Evolutionary conservation across 306 rosid genomes (phyloP).

Genomic region (Vachellia collinsii): DNA sequence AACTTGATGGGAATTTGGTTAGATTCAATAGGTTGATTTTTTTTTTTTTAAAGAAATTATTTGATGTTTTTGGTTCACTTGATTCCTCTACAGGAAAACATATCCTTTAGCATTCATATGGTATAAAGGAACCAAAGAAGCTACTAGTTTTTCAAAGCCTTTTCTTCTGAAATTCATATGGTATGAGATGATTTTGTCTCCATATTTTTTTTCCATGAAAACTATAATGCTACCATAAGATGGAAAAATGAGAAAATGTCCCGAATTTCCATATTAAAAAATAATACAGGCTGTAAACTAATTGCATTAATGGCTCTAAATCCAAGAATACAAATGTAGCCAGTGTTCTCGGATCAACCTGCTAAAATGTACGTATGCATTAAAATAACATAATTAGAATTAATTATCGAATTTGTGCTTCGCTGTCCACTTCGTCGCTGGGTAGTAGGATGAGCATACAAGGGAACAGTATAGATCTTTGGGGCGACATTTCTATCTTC

Average conservation of each 20-base stretch:
- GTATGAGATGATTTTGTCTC: background rate
- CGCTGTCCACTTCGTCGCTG: conserved; percentile 41
- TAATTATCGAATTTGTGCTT: conserved; percentile 40
- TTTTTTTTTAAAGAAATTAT: background rate
- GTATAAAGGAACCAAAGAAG: background rate
- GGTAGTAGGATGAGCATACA: conserved; percentile 38
- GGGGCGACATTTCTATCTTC: conserved; percentile 53
- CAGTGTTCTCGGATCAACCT: conserved; percentile 41
- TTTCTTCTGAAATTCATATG: background rate
- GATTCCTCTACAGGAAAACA: background rate
- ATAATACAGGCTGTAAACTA: conserved; percentile 11
- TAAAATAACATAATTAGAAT: conserved; percentile 29
- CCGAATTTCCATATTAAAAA: background rate
- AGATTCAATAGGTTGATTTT: conserved; percentile 27
- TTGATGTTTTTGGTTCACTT: conserved; percentile 6
- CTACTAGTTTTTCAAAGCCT: background rate
- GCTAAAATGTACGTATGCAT: conserved; percentile 8
- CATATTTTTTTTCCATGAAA: background rate
- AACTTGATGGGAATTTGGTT: conserved; percentile 12
- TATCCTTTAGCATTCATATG: background rate
- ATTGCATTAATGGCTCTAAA: conserved; percentile 32
- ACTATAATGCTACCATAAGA: background rate
- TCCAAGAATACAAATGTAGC: conserved; percentile 20
- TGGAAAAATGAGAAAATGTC: background rate
- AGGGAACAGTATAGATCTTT: conserved; percentile 43